These are phyloP conservation scores for Metschnikowia anglica DNA, from an alignment of 805 yeast genomes.

Conservation along the genomic window DNA sequence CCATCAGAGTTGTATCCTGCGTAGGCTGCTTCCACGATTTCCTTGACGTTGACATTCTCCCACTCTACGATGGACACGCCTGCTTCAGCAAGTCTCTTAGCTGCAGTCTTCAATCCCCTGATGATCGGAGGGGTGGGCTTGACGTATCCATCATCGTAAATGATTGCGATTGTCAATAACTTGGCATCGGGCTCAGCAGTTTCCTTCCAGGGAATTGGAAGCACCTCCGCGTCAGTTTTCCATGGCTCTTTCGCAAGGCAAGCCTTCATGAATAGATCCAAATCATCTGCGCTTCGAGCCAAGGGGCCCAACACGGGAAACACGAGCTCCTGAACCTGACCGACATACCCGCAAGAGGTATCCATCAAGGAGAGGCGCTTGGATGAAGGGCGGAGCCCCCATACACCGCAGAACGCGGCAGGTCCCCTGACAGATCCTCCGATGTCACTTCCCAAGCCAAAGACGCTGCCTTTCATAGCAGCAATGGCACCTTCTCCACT, in stretches of 20 bases:
- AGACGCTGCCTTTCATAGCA: conserved; percentile 21
- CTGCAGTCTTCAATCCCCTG: conserved; percentile 18
- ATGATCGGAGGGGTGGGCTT: conserved; percentile 23
- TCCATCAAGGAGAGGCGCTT: conserved; percentile 16
- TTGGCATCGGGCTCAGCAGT: conserved; percentile 14
- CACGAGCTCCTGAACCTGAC: conserved; percentile 17
- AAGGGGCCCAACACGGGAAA: conserved; percentile 20
- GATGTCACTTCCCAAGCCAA: conserved; percentile 22
- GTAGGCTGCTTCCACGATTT: conserved; percentile 18
- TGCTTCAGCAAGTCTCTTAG: conserved; percentile 12
- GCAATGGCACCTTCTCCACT: conserved; percentile 23
- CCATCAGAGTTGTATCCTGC: conserved; percentile 20
- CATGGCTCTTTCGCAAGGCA: conserved; percentile 18
- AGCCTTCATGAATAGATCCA: conserved; percentile 21
- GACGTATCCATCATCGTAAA: conserved; percentile 21
- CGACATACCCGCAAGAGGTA: conserved; percentile 11
- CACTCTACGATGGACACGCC: conserved; percentile 21
- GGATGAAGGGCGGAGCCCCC: conserved; percentile 21
- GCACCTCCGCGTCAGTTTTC: conserved; percentile 16
- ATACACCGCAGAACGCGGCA: conserved; percentile 22
- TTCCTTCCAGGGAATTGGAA: conserved; percentile 21
- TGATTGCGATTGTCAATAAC: conserved; percentile 16
- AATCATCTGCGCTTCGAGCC: conserved; percentile 20
- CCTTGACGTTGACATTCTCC: conserved; percentile 16
- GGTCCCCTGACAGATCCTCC: conserved; percentile 23